Evolutionary conservation across 768 basidiomycete species (phyloP).

Genomic region (Psilocybe cyanescens): DNA sequence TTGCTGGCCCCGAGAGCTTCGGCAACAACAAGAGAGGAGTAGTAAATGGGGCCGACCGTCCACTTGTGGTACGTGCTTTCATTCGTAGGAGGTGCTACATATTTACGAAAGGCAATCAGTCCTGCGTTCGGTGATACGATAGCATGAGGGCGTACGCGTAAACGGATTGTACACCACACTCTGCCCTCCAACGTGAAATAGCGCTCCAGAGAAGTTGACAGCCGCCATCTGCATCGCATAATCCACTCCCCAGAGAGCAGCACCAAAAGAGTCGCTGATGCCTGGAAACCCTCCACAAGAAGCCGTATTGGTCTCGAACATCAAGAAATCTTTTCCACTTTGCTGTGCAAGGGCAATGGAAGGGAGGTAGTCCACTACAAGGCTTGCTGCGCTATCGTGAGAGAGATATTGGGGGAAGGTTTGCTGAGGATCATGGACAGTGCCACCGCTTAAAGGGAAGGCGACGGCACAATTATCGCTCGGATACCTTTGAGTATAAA

Average conservation of each 20-base stretch:
- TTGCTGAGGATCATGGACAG: slow-evolving; percentile 40
- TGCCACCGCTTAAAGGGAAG: slow-evolving; percentile 39
- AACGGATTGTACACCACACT: slow-evolving; percentile 58
- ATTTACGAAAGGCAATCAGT: slow-evolving; percentile 25
- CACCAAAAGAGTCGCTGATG: slow-evolving; percentile 62
- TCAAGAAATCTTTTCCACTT: slow-evolving; percentile 50
- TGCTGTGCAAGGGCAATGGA: slow-evolving; percentile 48
- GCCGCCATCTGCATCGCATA: slow-evolving; percentile 60
- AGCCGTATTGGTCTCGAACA: slow-evolving; percentile 74
- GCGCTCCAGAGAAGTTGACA: slow-evolving; percentile 50
- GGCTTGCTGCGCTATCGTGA: slow-evolving; percentile 52
- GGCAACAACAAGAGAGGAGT: slow-evolving; percentile 70
- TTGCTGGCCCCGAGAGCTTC: slow-evolving; percentile 72
- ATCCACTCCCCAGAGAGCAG: slow-evolving; percentile 65
- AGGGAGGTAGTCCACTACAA: slow-evolving; percentile 55
- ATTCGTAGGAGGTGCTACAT: slow-evolving; percentile 58
- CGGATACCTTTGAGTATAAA: slow-evolving; percentile 45
- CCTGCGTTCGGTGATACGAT: background rate
- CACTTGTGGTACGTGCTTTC: slow-evolving; percentile 65
- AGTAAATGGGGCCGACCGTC: slow-evolving; percentile 80
- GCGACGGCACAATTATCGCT: slow-evolving; percentile 53
- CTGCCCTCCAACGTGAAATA: slow-evolving; percentile 64
- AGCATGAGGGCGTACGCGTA: slow-evolving; percentile 38
- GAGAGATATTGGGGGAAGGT: slow-evolving; percentile 60
- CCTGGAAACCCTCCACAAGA: slow-evolving; percentile 72